Base-by-base conservation (phyloP, 257 asterid genomes). In the Cruciata laevipes region DNA sequence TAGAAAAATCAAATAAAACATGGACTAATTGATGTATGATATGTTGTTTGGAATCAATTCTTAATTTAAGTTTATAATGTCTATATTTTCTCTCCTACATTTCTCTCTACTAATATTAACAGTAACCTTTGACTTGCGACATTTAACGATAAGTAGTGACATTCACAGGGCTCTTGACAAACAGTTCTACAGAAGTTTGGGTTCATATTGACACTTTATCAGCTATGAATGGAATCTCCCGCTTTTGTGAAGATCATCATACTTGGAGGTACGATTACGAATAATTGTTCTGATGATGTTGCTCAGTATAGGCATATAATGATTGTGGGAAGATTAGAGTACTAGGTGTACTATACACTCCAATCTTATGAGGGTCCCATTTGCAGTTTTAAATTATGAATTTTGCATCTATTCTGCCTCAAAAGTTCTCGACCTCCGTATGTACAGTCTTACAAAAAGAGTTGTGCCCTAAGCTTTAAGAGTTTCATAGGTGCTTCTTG, bases 211-310 rank as follows among this genome's bases (percentile, higher is more conserved):
- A 93, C 85, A 84, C 96, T 56, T 88, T 81, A 68, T 85, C 97
- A 56, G 96, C 97, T 56, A 90, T 90, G 88, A 93, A 85, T 76
- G 99, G 99, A 57, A 82, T 93, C 70, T 90, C 99, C 21, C 95
- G 99, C 65, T 93, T 93, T 79, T 85, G 92, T 69, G 99, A 93
- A 81, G 77, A 77, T 76, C 76, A 71, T 55, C 77, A 77, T 49
- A 88, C 92, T 18, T 93, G 99, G 97, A 72, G 96, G 99, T 90
- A 86, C 53, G 52, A 53, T 35, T 44, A 68, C 35, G 5, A 3
- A 12, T 27, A n/a, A 31, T 65, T 68, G 33, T 70, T 61, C 49
- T 3, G 32, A n/a, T 2, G 10, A 42, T 23, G 52, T 47, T 42
- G 55, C 62, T 57, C 33, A 63, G 12, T 9, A 27, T 58, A 30